phyloP scores from a whole-genome alignment of 2,329 filamentous ascomycete species.

The Huntiella abstrusa region DNA sequence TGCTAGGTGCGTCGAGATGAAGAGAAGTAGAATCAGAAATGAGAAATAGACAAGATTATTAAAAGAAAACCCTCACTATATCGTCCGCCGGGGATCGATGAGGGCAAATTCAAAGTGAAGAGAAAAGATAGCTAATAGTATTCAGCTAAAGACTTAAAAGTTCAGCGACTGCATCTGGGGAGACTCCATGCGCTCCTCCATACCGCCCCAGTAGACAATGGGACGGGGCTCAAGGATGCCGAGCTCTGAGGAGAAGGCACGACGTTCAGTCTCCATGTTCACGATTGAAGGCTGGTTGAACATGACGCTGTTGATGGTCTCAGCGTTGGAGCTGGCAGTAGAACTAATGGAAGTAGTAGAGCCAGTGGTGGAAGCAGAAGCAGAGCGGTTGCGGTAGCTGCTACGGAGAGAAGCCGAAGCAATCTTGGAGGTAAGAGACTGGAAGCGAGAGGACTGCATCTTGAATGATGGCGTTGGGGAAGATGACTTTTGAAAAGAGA shows the following conservation, averaged over 20 bases:
- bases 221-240: constrained; percentile 42
- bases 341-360: constrained; percentile 12
- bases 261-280: constrained; percentile 38
- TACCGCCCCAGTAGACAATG: constrained; percentile 42
- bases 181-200: constrained; percentile 36
- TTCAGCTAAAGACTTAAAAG: constrained; percentile 3
- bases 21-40: constrained; percentile 1
- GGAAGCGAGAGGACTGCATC: constrained; percentile 31
- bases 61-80: constrained; percentile 1
- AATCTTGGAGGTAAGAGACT: constrained; percentile 31
- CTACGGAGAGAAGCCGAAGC: constrained; percentile 28
- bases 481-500: background rate
- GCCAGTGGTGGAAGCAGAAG: constrained; percentile 23
- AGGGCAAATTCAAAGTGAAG: constrained; percentile 6
- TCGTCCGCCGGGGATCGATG: constrained; percentile 8
- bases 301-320: constrained; percentile 40
- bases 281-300: constrained; percentile 37
- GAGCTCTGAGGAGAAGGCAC: constrained; percentile 32
- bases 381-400: constrained; percentile 31
- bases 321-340: constrained; percentile 24
- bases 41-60: background rate
- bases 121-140: background rate
- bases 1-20: constrained; percentile 1
- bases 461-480: constrained; percentile 13
- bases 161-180: constrained; percentile 8